Conservation (phyloP, 345 rosid species). For the Cochlearia excelsa region DNA sequence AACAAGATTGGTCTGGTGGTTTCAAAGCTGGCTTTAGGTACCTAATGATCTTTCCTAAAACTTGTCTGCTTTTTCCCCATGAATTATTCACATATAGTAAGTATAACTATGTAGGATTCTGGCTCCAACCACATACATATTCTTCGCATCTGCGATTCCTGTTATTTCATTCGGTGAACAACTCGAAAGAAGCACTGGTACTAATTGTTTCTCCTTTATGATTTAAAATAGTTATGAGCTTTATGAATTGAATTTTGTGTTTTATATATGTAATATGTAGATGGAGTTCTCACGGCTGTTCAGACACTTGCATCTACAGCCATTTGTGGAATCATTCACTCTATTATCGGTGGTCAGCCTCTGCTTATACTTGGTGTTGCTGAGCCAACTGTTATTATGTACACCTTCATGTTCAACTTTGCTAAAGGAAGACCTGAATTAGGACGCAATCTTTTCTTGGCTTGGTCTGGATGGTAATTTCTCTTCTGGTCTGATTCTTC, state of each 20-base stretch:
- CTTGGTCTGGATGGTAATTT: slow-evolving; percentile 86
- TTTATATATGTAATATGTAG: slow-evolving; percentile 38
- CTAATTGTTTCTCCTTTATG: neutral
- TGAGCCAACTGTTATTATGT: slow-evolving; percentile 97
- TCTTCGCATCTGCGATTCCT: slow-evolving; percentile 96
- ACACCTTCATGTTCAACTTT: slow-evolving; percentile 90
- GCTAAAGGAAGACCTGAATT: slow-evolving; percentile 78
- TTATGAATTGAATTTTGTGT: slow-evolving; percentile 6
- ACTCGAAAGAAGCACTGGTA: slow-evolving; percentile 90
- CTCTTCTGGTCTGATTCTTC: neutral
- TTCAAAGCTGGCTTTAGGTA: slow-evolving; percentile 79
- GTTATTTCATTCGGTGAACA: slow-evolving; percentile 98
- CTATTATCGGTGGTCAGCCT: slow-evolving; percentile 91
- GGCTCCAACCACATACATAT: slow-evolving; percentile 96
- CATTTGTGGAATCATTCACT: slow-evolving; percentile 83
- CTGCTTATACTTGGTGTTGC: slow-evolving; percentile 93
- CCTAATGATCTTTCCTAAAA: neutral
- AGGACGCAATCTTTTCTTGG: slow-evolving; percentile 77
- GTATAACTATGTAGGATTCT: slow-evolving; percentile 48
- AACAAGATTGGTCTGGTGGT: slow-evolving; percentile 89
- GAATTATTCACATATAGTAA: neutral
- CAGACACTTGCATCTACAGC: slow-evolving; percentile 92
- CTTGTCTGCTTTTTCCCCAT: slow-evolving; percentile 1
- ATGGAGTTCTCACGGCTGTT: slow-evolving; percentile 89
- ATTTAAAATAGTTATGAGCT: neutral